These are phyloP conservation scores for Collybia nuda DNA, from an alignment of 768 basidiomycete species.

Conservation along the genomic window DNA sequence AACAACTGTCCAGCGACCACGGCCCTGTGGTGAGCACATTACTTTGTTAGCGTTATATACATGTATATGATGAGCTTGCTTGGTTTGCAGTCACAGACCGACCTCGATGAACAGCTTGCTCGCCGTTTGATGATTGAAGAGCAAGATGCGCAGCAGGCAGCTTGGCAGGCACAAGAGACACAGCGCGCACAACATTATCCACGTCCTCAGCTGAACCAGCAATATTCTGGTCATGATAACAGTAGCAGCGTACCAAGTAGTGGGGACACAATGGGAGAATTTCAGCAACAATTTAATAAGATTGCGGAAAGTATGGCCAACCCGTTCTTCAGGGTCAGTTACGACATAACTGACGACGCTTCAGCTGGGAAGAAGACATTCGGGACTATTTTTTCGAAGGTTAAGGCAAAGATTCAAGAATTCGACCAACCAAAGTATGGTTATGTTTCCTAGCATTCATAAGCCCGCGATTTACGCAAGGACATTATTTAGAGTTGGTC, in stretches of 20 bases:
- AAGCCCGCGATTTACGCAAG: neutral
- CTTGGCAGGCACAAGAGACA: constrained; percentile 29
- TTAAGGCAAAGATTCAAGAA: constrained; percentile 83
- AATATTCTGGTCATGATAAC: neutral
- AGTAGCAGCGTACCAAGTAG: neutral
- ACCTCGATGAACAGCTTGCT: constrained; percentile 80
- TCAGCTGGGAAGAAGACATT: constrained; percentile 80
- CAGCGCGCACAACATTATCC: constrained; percentile 6
- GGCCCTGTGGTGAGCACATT: constrained; percentile 26
- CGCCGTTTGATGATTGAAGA: constrained; percentile 70
- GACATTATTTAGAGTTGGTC: neutral
- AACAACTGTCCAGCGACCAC: constrained; percentile 26
- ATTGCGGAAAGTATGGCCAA: constrained; percentile 70
- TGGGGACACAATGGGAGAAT: constrained; percentile 57
- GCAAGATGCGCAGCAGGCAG: constrained; percentile 37
- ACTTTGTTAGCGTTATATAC: neutral
- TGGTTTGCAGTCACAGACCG: constrained; percentile 50
- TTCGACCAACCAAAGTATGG: constrained; percentile 56
- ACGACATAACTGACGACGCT: neutral
- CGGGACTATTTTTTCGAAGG: constrained; percentile 67
- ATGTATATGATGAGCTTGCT: neutral
- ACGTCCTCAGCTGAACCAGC: constrained; percentile 14
- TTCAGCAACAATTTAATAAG: constrained; percentile 74
- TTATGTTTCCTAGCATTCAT: neutral
- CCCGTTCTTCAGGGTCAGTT: neutral